A percentile compares a stretch with the other conserved stretches of the same genome.
These are phyloP conservation scores for Paecilomyces niveus DNA, from an alignment of 2,329 filamentous ascomycete species.

Conservation along the genomic window DNA sequence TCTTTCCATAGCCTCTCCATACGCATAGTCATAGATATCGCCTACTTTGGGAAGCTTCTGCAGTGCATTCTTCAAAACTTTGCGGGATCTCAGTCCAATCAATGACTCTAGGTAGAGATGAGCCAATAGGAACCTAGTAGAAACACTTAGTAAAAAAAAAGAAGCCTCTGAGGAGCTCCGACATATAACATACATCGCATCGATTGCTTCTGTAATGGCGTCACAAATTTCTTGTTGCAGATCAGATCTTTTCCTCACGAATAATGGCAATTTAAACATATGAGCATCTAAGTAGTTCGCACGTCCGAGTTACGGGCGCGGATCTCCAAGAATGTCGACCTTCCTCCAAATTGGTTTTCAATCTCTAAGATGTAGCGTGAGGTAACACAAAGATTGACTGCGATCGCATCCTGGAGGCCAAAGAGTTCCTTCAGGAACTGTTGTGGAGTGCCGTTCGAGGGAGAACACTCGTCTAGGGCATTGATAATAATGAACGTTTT, in stretches of 20 bases:
- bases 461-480: slow-evolving; percentile 28
- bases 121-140: slow-evolving; percentile 20
- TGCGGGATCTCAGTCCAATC: slow-evolving; percentile 10
- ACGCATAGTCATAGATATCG: slow-evolving; percentile 31
- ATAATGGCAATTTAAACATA: slow-evolving; percentile 12
- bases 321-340: slow-evolving; percentile 18
- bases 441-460: slow-evolving; percentile 4
- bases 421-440: slow-evolving; percentile 15
- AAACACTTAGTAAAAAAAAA: neutral
- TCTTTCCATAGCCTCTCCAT: slow-evolving; percentile 36
- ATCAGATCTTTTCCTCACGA: slow-evolving; percentile 7
- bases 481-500: slow-evolving; percentile 21
- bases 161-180: neutral
- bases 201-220: slow-evolving; percentile 14
- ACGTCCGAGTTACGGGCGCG: slow-evolving; percentile 27
- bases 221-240: slow-evolving; percentile 15
- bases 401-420: slow-evolving; percentile 10
- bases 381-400: slow-evolving; percentile 23
- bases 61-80: slow-evolving; percentile 26
- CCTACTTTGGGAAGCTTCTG: slow-evolving; percentile 21
- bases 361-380: slow-evolving; percentile 22
- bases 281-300: slow-evolving; percentile 19
- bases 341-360: slow-evolving; percentile 10
- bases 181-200: slow-evolving; percentile 26
- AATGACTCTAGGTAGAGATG: slow-evolving; percentile 17